Percentiles rank a stretch among this genome's conserved stretches.
Evolutionary conservation across 1,139 yeast species (phyloP).

Genomic region (Komagataea norvegica): DNA sequence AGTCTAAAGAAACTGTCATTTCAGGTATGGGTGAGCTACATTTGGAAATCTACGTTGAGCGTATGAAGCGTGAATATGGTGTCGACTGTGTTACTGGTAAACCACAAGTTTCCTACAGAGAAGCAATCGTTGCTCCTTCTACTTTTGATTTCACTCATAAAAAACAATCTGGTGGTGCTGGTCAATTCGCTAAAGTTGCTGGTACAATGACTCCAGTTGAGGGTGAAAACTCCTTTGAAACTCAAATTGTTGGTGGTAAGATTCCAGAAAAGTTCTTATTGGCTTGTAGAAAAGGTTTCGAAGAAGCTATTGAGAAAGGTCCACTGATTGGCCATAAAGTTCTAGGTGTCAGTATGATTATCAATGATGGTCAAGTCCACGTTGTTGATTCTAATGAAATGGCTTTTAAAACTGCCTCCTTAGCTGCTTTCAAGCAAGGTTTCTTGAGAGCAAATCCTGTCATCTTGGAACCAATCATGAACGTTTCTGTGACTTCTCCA

Average conservation of each 20-base stretch:
- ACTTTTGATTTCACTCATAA: constrained; percentile 94
- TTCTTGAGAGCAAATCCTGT: constrained; percentile 82
- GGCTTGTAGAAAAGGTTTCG: constrained; percentile 95
- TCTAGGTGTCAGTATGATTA: constrained; percentile 86
- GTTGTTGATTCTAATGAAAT: constrained; percentile 95
- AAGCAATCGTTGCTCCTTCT: constrained; percentile 70
- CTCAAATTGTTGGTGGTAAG: constrained; percentile 94
- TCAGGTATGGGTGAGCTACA: constrained; percentile 99
- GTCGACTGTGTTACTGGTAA: constrained; percentile 94
- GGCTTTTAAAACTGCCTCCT: constrained; percentile 90
- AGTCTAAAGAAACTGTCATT: constrained; percentile 91
- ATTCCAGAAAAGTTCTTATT: constrained; percentile 90
- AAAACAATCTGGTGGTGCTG: constrained; percentile 99
- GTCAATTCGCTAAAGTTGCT: constrained; percentile 96
- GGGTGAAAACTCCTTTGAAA: constrained; percentile 69
- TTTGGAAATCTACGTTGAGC: constrained; percentile 92
- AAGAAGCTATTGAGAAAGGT: constrained; percentile 92
- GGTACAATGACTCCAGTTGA: constrained; percentile 71
- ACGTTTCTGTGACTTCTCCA: constrained; percentile 89
- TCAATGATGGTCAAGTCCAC: constrained; percentile 96
- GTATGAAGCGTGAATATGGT: constrained; percentile 96
- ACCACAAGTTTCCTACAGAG: constrained; percentile 98
- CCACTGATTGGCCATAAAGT: constrained; percentile 95
- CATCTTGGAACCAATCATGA: constrained; percentile 94
- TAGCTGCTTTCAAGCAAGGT: constrained; percentile 89